Evolutionary conservation across 2,329 filamentous ascomycete species (phyloP), one percentile per base, ranked within the genome.

Genomic region (Grosmannia penicillata): DNA sequence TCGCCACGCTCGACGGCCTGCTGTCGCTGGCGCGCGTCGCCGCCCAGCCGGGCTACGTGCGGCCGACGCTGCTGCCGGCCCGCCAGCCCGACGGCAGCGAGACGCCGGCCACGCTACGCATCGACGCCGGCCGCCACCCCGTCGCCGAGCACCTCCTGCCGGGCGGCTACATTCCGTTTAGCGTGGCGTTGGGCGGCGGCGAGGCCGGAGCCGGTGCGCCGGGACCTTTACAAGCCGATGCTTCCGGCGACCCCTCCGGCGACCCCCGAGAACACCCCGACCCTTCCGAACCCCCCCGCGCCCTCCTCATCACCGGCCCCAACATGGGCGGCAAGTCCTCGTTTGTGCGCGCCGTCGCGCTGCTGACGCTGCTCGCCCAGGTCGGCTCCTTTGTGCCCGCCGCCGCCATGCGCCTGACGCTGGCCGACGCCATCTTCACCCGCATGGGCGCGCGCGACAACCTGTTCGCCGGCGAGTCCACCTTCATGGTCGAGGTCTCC

Each of bases 281-380:
- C 30, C 10, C 19, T 21, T 9, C 31, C 11, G 11, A 5, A 5
- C 1, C 23, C 13, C 37, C 37, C 31, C n/a, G 23, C 28, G 84
- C 85, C 3, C 73, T 95, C 48, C 78, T 96, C 40, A 79, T 98
- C 50, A 98, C 91, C 0, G 91, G 91, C 0, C 91, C 91, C 23
- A 98, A 98, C 62, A 98, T 98, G 91, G 91, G 91, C 51, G 91
- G 91, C 40, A 98, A 98, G 55, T 94, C 85, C n/a, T 91, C 82
- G 41, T 98, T 94, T 56, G 89, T 98, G 18, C 84, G 91, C 38
- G 83, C 87, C 47, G 77, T 93, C 32, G 89, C 91, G 9, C 74
- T 98, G 7, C 85, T 96, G 45, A 74, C 82, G 34, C 87, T 98
- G 51, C 87, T 98, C 64, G 86, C 85, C 8, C 91, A 98, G 54